Base-by-base conservation (phyloP, 805 yeast species). In the Debaryomyces tyrocola region DNA sequence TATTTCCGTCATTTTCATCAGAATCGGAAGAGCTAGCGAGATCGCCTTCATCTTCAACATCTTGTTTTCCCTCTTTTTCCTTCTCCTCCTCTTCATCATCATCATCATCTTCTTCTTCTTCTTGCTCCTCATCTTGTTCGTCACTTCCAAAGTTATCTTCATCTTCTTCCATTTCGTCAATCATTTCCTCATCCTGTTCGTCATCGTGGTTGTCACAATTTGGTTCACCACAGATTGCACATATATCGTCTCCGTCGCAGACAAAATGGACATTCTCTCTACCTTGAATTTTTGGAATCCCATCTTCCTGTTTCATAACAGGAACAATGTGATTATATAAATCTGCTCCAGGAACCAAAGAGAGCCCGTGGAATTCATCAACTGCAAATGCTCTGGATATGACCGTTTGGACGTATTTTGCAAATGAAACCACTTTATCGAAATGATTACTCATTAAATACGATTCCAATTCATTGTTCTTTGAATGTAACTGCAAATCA, bases 281-380 rank as follows among this genome's bases (percentile, higher is more conserved):
- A 1, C 49, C 56, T 18, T 52, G 45, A 2, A 57, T 40, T 15
- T 49, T 51, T 1, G 41, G 49, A 4, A 45, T 49, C 5, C 47
- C 46, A 14, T 46, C 58, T 10, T 47, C 46, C 34, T 14, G 10
- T 3, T 40, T 43, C 5, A 53, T 18, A 5, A 44, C 31, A 64
- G 82, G 75, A 5, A 74, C 62, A 36, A 69, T 61, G 59, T 90
- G 97, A 54, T 91, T 91, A 67, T 90, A 89, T 31, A 92, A 68
- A 65, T 91, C 96, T 0, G 97, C 97, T 12, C 90, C 88, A 0
- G 97, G 97, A 20, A 91, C 96, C 41, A 92, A 68, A 0, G 87
- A 89, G 27, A 84, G 73, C 28, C 83, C 87, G 55, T 85, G 89
- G 59, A 64, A 90, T 41, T 74, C 74, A 63, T 92, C 98, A 24